phyloP scores from a whole-genome alignment of 176 grass and related monocot genomes.

The Oryza australiensis region DNA sequence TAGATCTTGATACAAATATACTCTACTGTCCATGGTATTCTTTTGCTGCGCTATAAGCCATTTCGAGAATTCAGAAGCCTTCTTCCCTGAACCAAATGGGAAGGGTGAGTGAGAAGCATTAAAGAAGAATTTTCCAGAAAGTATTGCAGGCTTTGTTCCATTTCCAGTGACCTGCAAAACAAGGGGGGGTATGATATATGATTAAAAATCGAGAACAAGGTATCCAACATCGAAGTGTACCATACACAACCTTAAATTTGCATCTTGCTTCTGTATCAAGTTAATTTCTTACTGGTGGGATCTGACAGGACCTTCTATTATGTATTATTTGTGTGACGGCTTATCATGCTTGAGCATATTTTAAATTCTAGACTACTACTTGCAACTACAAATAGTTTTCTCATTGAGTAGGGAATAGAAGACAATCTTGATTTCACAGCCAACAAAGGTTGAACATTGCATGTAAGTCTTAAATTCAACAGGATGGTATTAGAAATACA shows the following conservation, averaged over 20 bases:
- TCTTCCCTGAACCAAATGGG: slow-evolving; percentile 82
- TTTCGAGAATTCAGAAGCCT: slow-evolving; percentile 57
- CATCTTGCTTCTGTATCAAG: too few relatives aligned
- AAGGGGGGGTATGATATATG: neutral
- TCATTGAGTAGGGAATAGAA: neutral
- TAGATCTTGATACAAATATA: slow-evolving; percentile 71
- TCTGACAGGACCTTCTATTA: too few relatives aligned
- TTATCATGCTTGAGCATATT: too few relatives aligned
- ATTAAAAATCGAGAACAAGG: too few relatives aligned
- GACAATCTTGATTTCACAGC: neutral
- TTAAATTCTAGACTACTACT: neutral
- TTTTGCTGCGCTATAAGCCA: slow-evolving; percentile 70
- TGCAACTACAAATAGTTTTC: neutral
- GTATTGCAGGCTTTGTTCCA: slow-evolving; percentile 64
- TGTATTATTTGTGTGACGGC: too few relatives aligned
- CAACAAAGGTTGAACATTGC: slow-evolving; percentile 7
- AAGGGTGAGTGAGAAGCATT: slow-evolving; percentile 77
- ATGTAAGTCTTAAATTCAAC: slow-evolving; percentile 8
- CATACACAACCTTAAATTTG: too few relatives aligned
- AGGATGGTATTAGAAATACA: neutral
- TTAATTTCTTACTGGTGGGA: too few relatives aligned
- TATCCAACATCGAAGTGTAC: too few relatives aligned
- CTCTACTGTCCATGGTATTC: slow-evolving; percentile 38
- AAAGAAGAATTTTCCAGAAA: slow-evolving; percentile 76
- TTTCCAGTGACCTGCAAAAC: slow-evolving; percentile 70